Evolutionary conservation across 2,329 filamentous ascomycete genomes (phyloP), one percentile per base, ranked within the genome.

Genomic region (Botryosphaeria dothidea): DNA sequence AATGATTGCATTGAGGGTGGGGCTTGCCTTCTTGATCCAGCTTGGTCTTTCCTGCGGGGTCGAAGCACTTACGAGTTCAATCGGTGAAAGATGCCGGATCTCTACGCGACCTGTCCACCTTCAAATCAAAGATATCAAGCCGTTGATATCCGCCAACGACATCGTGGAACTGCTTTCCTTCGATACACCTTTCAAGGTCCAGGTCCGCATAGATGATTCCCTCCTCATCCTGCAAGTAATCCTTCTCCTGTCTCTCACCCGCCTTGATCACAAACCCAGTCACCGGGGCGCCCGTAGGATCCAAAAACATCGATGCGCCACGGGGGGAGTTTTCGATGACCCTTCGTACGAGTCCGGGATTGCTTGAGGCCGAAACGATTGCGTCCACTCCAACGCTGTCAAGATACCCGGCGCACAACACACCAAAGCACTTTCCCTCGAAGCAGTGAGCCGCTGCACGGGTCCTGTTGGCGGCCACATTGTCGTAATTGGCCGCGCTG

Each of bases 111-210:
- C 82, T 72, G 66, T 84, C 75, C 0, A 86, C 81, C 34, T 78
- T 81, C 8, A 86, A 61, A 31, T 84, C 75, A 67, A 86, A 87
- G 1, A 87, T 75, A 69, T 86, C 84, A 3, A 83, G 70, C 2
- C 85, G 73, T 70, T 86, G 85, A 71, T 86, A 86, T 0, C 83
- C 83, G 0, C 84, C 84, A 1, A 83, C 82, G 2, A 85, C 78
- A 71, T 86, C 85, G 66, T 86, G 84, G 66, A 83, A 86, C 69
- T 86, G 84, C 68, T 87, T 87, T 0, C 81, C 81, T 67, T 86
- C 84, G 0, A 87, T 73, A 43, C 82, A 85, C 3, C 80, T 76
- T 0, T 77, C 75, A 4, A 86, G 66, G 68, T 85, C 74, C 66
- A 86, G 65, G 65, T 86, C 83, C 0, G 82, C 82, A 68, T 86